Conservation (phyloP, 768 basidiomycete genomes). For the Cystofilobasidium ferigula region DNA sequence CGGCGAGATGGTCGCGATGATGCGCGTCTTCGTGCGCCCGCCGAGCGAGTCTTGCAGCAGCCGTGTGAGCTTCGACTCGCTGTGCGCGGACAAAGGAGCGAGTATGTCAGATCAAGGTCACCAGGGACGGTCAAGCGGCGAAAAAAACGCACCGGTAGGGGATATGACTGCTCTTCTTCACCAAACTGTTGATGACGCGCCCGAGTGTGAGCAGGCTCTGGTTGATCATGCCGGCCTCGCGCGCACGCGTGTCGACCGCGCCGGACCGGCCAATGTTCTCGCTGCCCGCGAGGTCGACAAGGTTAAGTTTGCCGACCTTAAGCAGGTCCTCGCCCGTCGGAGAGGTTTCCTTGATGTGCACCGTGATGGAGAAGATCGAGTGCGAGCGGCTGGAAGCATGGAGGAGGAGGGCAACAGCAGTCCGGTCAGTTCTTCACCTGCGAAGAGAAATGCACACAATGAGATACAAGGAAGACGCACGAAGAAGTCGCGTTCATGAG, state of each 20-base stretch:
- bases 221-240: conserved; percentile 98
- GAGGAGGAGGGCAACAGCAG: background rate
- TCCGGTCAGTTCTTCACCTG: conserved; percentile 1
- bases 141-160: conserved; percentile 63
- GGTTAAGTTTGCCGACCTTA: conserved; percentile 86
- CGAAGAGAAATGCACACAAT: background rate
- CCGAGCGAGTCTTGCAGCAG: conserved; percentile 98
- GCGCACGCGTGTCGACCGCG: conserved; percentile 84
- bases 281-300: conserved; percentile 93
- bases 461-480: conserved; percentile 23
- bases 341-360: conserved; percentile 72
- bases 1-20: conserved; percentile 92
- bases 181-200: conserved; percentile 88
- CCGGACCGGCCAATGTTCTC: conserved; percentile 95
- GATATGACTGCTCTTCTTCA: conserved; percentile 80
- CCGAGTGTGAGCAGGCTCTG: conserved; percentile 94
- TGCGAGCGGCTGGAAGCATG: conserved; percentile 62
- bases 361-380: conserved; percentile 91
- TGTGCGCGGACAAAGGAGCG: background rate
- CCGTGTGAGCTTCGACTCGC: conserved; percentile 91
- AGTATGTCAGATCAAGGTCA: background rate
- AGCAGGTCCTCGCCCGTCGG: conserved; percentile 66
- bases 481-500: conserved; percentile 94
- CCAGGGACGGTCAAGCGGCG: conserved; percentile 33
- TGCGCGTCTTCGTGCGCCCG: conserved; percentile 91